Evolutionary conservation across 2,329 filamentous ascomycete species (phyloP).

Genomic region (Talaromyces sp.): DNA sequence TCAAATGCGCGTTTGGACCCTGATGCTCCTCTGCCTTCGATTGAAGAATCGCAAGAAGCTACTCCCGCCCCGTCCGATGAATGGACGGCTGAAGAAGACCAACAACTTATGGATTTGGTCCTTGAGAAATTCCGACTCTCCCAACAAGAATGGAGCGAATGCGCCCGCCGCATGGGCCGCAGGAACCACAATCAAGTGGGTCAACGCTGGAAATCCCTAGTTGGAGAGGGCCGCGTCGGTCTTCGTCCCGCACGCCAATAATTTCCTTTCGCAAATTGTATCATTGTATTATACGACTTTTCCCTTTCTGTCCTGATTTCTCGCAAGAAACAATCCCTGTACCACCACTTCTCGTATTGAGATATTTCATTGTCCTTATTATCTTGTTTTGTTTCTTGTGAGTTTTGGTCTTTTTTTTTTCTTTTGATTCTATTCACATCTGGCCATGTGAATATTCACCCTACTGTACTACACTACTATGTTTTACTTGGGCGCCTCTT

Average conservation of each 20-base stretch:
- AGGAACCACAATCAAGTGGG: conserved; percentile 45
- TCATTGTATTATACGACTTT: conserved; percentile 18
- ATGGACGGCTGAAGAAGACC: conserved; percentile 48
- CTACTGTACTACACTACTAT: neutral
- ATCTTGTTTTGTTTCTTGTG: neutral
- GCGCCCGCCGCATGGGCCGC: conserved; percentile 44
- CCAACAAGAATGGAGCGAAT: conserved; percentile 49
- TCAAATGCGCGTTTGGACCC: conserved; percentile 27
- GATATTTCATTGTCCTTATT: conserved; percentile 21
- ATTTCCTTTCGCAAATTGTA: neutral
- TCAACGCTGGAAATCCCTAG: conserved; percentile 46
- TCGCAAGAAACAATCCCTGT: conserved; percentile 21
- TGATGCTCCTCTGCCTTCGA: conserved; percentile 40
- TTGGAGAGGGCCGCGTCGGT: conserved; percentile 48
- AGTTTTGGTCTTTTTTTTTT: conserved; percentile 1
- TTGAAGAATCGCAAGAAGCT: conserved; percentile 33
- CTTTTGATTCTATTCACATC: conserved; percentile 14
- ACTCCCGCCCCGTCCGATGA: conserved; percentile 13
- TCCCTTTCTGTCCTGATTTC: conserved; percentile 3
- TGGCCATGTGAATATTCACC: conserved; percentile 19
- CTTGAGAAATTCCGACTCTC: conserved; percentile 49
- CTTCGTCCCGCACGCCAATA: conserved; percentile 36
- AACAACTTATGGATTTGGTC: conserved; percentile 46
- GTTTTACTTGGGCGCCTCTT: neutral
- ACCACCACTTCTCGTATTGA: conserved; percentile 18